These are phyloP conservation scores for Penicillium sp. DNA, from an alignment of 2,329 filamentous ascomycete species.

Conservation along the genomic window DNA sequence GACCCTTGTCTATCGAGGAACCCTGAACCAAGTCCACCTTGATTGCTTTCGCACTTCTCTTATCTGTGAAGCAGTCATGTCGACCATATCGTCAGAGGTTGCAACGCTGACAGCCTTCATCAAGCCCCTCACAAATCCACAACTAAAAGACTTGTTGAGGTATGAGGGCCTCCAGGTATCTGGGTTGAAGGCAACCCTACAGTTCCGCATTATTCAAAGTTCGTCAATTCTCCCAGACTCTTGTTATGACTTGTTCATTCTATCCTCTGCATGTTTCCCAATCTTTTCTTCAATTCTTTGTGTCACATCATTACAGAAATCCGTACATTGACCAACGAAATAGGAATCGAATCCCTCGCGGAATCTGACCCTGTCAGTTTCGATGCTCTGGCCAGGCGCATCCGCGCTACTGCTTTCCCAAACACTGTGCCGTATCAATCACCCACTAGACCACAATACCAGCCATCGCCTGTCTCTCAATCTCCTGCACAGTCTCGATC, in stretches of 20 bases:
- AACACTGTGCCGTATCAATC: slow-evolving; percentile 28
- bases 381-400: slow-evolving; percentile 35
- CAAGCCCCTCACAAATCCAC: slow-evolving; percentile 60
- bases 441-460: slow-evolving; percentile 27
- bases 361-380: slow-evolving; percentile 21
- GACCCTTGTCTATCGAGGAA: slow-evolving; percentile 17
- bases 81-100: slow-evolving; percentile 44
- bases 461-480: slow-evolving; percentile 25
- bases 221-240: slow-evolving; percentile 44
- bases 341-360: slow-evolving; percentile 7
- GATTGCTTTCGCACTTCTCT: slow-evolving; percentile 14
- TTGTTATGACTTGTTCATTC: not conserved
- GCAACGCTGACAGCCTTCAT: slow-evolving; percentile 46
- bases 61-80: slow-evolving; percentile 30
- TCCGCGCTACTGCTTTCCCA: slow-evolving; percentile 34
- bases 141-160: slow-evolving; percentile 75
- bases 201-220: slow-evolving; percentile 76
- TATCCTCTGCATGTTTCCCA: slow-evolving; percentile 2
- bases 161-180: slow-evolving; percentile 72
- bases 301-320: not conserved
- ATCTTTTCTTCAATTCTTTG: not conserved
- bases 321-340: slow-evolving; percentile 17
- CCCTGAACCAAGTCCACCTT: slow-evolving; percentile 14
- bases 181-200: slow-evolving; percentile 81
- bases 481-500: slow-evolving; percentile 31